Base-by-base conservation (phyloP, 1,139 yeast species). In the Hemisphaericaspora xylofermentans region DNA sequence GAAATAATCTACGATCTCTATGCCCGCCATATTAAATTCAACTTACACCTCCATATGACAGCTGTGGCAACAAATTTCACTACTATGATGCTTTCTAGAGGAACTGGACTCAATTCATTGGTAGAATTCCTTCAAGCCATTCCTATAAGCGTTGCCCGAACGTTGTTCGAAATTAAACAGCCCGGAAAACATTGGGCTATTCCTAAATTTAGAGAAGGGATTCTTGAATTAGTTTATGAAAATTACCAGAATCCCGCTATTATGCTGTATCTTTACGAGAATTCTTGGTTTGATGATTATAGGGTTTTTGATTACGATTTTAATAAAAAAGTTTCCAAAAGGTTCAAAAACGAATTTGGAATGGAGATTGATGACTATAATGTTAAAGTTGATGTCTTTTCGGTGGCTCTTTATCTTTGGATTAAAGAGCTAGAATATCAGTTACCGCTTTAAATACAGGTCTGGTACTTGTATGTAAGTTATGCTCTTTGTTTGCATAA, bases 1-100 rank as follows among this genome's bases (percentile, higher is more conserved):
- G 30, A n/a, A 24, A 36, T 25, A 3, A 31, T 40, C 16, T 37
- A 40, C 16, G 43, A 26, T n/a, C 27, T 36, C 16, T 39, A 37
- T 27, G 6, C 14, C 12, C 36, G 37, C 10, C 4, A 9, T 6
- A 36, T 36, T 31, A 12, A 19, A 24, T 36, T 36, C 31, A 36
- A 36, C 15, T 18, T 36, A 8, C 26, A 27, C 10, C 27, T 36
- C 12, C 35, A 36, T 12, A 36, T 36, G 39, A 29, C 39, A n/a
- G 31, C 39, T 15, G 9, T 31, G 10, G 39, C 39, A 4, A 16
- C 39, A 3, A 24, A 30, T 25, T 36, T 36, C 16, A 36, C 39
- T 2, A 18, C 30, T 4, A 24, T 33, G 22, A 13, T 36, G 13
- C 39, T 36, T 30, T 30, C 22, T 17, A 33, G 27, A 16, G 12